A percentile compares a stretch with the other conserved stretches of the same genome.
Evolutionary conservation across 2,329 filamentous ascomycete genomes (phyloP).

Genomic region (Aureobasidium sp.): DNA sequence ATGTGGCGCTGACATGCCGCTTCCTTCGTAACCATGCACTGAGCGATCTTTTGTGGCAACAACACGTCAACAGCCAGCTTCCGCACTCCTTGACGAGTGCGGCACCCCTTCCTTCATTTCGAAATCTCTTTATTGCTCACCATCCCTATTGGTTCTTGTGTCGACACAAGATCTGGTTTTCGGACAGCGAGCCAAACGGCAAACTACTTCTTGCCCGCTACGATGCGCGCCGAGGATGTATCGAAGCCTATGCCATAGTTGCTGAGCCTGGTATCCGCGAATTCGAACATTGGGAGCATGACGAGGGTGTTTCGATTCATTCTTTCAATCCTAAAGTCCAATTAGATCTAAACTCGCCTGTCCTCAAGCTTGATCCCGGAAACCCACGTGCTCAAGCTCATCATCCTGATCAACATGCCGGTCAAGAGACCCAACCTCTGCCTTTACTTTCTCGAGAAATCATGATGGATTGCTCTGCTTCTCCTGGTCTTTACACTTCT

Average conservation of each 20-base stretch:
- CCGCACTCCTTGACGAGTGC: constrained; percentile 50
- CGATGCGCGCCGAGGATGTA: constrained; percentile 63
- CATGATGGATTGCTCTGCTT: constrained; percentile 39
- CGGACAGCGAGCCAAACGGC: constrained; percentile 65
- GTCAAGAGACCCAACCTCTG: constrained; percentile 19
- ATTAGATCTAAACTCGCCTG: constrained; percentile 67
- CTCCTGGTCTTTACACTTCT: constrained; percentile 52
- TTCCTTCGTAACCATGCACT: constrained; percentile 51
- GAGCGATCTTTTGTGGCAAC: constrained; percentile 66
- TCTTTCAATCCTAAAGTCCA: constrained; percentile 63
- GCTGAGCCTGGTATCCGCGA: constrained; percentile 53
- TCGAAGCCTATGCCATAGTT: constrained; percentile 72
- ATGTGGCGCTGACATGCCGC: constrained; percentile 55
- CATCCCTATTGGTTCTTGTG: constrained; percentile 81
- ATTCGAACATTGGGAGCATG: constrained; percentile 57
- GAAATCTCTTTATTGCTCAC: constrained; percentile 65
- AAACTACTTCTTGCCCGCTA: constrained; percentile 72
- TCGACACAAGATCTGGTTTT: constrained; percentile 77
- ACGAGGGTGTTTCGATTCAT: constrained; percentile 61
- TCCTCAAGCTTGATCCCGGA: constrained; percentile 41
- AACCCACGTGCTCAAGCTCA: constrained; percentile 21
- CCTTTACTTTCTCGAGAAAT: constrained; percentile 40
- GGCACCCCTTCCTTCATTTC: constrained; percentile 57
- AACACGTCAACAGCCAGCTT: constrained; percentile 61
- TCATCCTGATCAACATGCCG: constrained; percentile 14